phyloP scores from a whole-genome alignment of 2,329 filamentous ascomycete species.

The Aureobasidium subglaciale region DNA sequence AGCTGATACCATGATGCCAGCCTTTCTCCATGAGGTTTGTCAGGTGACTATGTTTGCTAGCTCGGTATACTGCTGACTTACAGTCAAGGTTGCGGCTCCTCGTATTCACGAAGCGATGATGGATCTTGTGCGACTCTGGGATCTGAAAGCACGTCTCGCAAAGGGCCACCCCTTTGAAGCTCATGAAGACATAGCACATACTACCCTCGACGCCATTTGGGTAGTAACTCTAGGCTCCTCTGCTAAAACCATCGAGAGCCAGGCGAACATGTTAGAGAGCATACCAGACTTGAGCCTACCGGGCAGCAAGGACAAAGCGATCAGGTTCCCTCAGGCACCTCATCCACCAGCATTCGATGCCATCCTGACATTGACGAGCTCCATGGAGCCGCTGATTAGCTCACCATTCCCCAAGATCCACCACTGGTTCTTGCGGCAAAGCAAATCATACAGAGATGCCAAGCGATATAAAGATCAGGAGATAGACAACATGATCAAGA shows the following conservation, averaged over 20 bases:
- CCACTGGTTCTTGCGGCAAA: constrained; percentile 20
- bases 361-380: constrained; percentile 20
- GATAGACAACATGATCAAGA: constrained; percentile 28
- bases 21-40: constrained; percentile 23
- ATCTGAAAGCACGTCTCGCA: constrained; percentile 25
- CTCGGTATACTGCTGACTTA: not conserved
- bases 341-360: constrained; percentile 21
- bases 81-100: constrained; percentile 22
- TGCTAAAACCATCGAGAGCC: constrained; percentile 25
- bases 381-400: constrained; percentile 19
- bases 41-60: not conserved
- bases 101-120: constrained; percentile 22
- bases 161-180: constrained; percentile 29
- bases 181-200: constrained; percentile 29
- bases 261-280: constrained; percentile 16
- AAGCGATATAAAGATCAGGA: constrained; percentile 26
- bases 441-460: constrained; percentile 13
- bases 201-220: constrained; percentile 35
- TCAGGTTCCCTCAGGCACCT: constrained; percentile 19
- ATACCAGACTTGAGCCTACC: constrained; percentile 11
- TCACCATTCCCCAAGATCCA: constrained; percentile 22
- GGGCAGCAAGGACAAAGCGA: constrained; percentile 9
- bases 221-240: constrained; percentile 31
- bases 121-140: constrained; percentile 28
- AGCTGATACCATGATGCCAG: constrained; percentile 24